Conservation (phyloP, 2,329 filamentous ascomycete species). For the Cordyceps pruinosa region DNA sequence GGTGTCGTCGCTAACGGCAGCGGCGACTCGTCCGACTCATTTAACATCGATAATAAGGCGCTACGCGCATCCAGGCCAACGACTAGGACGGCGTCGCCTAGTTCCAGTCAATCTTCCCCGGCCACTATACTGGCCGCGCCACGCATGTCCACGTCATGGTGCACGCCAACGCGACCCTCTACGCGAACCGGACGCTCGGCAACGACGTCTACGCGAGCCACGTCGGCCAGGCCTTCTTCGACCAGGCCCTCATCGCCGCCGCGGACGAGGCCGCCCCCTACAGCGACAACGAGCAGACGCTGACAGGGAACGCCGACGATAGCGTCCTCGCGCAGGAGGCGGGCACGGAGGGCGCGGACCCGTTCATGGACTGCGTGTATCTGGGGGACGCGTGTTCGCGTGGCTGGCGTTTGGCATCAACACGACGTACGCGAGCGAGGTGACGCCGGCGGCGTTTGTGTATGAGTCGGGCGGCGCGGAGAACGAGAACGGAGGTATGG, state of each 20-base stretch:
- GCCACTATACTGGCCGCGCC: slow-evolving; percentile 38
- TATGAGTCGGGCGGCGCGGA: slow-evolving; percentile 27
- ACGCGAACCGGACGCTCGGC: slow-evolving; percentile 29
- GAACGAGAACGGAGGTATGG: slow-evolving; percentile 19
- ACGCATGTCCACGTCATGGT: slow-evolving; percentile 41
- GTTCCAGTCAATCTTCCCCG: slow-evolving; percentile 38
- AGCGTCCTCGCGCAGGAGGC: slow-evolving; percentile 38
- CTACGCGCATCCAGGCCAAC: slow-evolving; percentile 33
- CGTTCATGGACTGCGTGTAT: slow-evolving; percentile 50
- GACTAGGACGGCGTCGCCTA: slow-evolving; percentile 35
- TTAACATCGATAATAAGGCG: slow-evolving; percentile 27
- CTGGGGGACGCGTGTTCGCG: slow-evolving; percentile 48
- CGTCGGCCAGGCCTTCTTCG: slow-evolving; percentile 59
- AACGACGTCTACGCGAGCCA: slow-evolving; percentile 41
- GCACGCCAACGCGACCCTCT: slow-evolving; percentile 29
- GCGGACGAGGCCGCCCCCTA: slow-evolving; percentile 46
- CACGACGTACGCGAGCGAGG: slow-evolving; percentile 16
- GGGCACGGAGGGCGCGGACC: slow-evolving; percentile 44
- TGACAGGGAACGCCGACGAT: slow-evolving; percentile 49
- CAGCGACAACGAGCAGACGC: slow-evolving; percentile 34
- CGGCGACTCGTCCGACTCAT: slow-evolving; percentile 35
- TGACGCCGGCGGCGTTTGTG: slow-evolving; percentile 26
- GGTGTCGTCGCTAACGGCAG: slow-evolving; percentile 31
- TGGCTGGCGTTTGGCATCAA: slow-evolving; percentile 51
- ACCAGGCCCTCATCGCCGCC: slow-evolving; percentile 46